Percentiles rank a stretch among this genome's conserved stretches.
These are phyloP conservation scores for Cadophora sp. DNA, from an alignment of 2,329 filamentous ascomycete species.

Conservation along the genomic window DNA sequence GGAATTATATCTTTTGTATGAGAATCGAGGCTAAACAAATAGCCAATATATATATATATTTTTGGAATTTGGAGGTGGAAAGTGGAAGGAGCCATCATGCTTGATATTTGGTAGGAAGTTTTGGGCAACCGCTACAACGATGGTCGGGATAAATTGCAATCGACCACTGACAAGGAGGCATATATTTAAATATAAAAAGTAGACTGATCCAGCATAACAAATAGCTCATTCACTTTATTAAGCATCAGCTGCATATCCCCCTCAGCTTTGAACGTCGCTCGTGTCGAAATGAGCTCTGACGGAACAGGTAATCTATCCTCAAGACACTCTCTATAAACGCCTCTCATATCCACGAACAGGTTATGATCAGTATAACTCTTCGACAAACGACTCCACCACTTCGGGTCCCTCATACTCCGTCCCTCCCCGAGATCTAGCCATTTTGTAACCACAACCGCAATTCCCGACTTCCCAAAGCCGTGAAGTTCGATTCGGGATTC, in stretches of 20 bases:
- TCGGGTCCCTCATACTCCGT: background rate
- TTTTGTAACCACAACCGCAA: background rate
- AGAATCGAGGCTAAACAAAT: no score
- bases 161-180: no score
- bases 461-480: background rate
- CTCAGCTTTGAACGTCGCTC: background rate
- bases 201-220: background rate
- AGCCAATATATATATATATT: no score
- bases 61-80: no score
- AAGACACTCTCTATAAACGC: background rate
- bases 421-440: constrained; percentile 6
- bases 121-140: no score
- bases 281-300: background rate
- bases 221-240: background rate
- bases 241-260: no score
- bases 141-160: no score
- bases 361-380: background rate
- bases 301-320: background rate
- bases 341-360: background rate
- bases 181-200: no score
- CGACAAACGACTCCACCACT: constrained; percentile 4
- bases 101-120: no score
- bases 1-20: no score
- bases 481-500: constrained; percentile 7
- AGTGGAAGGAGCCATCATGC: no score